Base-by-base conservation (phyloP, 1,284 basidiomycete species). In the Rhodotorula sp. region DNA sequence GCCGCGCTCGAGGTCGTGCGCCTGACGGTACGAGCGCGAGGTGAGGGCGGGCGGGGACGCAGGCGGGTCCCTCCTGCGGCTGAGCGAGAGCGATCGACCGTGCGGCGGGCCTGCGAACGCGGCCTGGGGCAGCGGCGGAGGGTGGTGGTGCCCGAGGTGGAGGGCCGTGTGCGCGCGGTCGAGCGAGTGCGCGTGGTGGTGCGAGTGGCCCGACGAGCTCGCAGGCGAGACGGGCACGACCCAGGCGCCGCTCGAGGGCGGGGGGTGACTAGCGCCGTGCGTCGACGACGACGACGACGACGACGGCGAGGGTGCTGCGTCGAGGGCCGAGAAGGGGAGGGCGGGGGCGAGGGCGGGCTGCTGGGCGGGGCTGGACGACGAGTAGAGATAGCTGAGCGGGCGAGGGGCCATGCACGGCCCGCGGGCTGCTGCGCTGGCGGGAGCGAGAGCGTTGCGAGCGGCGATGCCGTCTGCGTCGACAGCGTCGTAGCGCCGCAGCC, bases 331-430 rank as follows among this genome's bases (percentile, higher is more conserved):
- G 25, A 25, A 27, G 16, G 27, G n/a, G 25, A 4, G 27, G 4
- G 21, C 10, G 14, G 0, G 59, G 23, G 25, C 4, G 17, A 13
- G 46, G 14, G 13, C 16, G 34, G 14, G 49, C 14, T 50, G 49
- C 49, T 50, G 49, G 21, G n/a, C 21, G 12, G 46, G 21, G 45
- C 25, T 25, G 17, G 45, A 14, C 23, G 59, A 34, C 34, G 60
- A 42, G 34, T 10, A 27, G 23, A 52, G 52, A 34, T n/a, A 52
- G 49, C 49, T 41, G 13, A 49, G 52, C 49, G 52, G 41, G 27
- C 49, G 60, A 21, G 49, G 49, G 49, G 49, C 46, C 60, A 61
- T 61, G 7, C 48, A 61, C 60, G 19, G 25, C 49, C 49, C 10
- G 7, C 8, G 17, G 49, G 19, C 9, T 7, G 19, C 49, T 23